Base-by-base conservation (phyloP, 1,284 basidiomycete species). In the Ganoderma lucidum region DNA sequence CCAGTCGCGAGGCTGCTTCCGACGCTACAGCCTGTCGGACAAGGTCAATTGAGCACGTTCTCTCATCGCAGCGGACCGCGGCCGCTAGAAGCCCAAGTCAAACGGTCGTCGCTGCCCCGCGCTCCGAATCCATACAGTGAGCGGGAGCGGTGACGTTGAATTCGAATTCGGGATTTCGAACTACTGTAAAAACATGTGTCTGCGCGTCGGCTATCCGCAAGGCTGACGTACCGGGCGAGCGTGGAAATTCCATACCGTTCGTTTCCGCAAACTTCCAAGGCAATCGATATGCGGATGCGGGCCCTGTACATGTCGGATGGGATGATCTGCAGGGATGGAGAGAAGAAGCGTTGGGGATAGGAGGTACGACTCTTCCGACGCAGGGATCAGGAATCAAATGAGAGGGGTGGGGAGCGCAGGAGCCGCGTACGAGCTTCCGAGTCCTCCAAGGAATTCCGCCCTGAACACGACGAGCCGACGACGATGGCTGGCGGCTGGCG, bases 161-260 rank as follows among this genome's bases (percentile, higher is more conserved):
- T 48, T 45, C 44, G 6, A 45, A 19, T 15, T 45, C 44, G 6
- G 28, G 30, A 53, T 23, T 14, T 51, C 48, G 48, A 51, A 51
- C 48, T 51, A 51, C 48, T 51, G 53, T 6, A 56, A 56, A 56
- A 55, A 56, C 53, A 56, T 35, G 53, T 35, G 53, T 30, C 30
- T 56, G 14, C 53, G 6, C 48, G 30, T 19, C 53, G 30, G 30
- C 53, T 35, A 35, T 56, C 30, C 53, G 53, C 53, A 19, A 28
- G 45, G 48, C 23, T 19, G 23, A 51, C 23, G 3, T 14, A 51
- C 48, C 48, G 48, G 42, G 48, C 9, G 45, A 8, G 17, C 48
- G 48, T 51, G 45, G 45, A 19, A 12, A 41, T 41, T 41, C 6
- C 39, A 28, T 6, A 14, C 48, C 23, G 23, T 51, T 51, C 12